Evolutionary conservation across 345 rosid genomes (phyloP), one percentile per base, ranked within the genome.

Genomic region (Geranium brycei): DNA sequence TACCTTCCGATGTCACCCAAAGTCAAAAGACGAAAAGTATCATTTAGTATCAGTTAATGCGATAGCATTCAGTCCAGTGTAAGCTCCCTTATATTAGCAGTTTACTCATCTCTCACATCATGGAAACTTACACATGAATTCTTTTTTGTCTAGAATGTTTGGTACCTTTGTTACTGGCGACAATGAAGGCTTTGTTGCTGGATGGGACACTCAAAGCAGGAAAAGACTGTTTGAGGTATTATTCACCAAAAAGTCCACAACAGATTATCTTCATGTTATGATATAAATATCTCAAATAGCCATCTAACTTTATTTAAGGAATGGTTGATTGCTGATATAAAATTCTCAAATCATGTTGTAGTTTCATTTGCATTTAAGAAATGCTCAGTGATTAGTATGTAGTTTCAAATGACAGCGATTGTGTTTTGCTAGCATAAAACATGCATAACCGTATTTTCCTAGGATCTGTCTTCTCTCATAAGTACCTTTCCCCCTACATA

Each of bases 131-230:
- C 41, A 75, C 61, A 63, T 32, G 12, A 14, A 56, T 31, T 66
- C 51, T 38, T 75, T 69, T 69, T 65, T 7, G 51, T 72, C 67
- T 70, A 86, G 98, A 69, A 68, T 66, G 40, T 63, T 69, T 62
- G 89, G 85, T 66, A 64, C 80, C 69, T 85, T 91, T 74, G 76
- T 83, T 53, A 87, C 95, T 16, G 95, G 96, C 14, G 96, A 91
- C 71, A 82, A 77, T 60, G 86, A 85, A 64, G 98, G 98, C 18
- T 76, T 81, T 47, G 78, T 87, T 28, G 75, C 63, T 23, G 77
- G 74, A 64, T 91, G 98, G 98, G 81, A 89, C 64, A 80, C 83
- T 51, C 77, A 73, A 73, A 84, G 78, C 61, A 89, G 72, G 77
- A 82, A 76, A 84, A 87, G 82, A 76, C 69, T 85, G 64, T 66